Base-by-base conservation (phyloP, 495 filamentous ascomycete species). In the Xylaria sp. region DNA sequence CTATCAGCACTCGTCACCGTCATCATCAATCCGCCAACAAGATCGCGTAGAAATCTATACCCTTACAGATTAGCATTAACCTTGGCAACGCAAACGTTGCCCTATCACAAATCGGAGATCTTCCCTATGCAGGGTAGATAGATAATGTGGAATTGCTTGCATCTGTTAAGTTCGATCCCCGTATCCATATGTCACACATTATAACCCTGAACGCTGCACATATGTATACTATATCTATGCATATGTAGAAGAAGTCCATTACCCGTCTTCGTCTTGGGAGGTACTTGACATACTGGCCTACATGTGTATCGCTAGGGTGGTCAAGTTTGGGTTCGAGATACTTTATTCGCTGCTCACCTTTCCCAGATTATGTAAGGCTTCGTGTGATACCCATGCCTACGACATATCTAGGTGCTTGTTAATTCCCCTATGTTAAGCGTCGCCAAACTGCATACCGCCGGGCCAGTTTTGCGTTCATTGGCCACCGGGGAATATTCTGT, bases 1-100 rank as follows among this genome's bases (percentile, higher is more conserved):
- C 55, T 58, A 17, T 14, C 31, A 35, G 55, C 55, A 58, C 31
- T 46, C 44, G 44, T 35, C 55, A n/a, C n/a, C n/a, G 31, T 58
- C 31, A 35, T 35, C 55, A 35, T 33, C 55, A 58, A 57, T 35
- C 53, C 15, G 29, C 29, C 26, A 17, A 17, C 53, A 35, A 58
- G 15, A 58, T 58, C 17, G 53, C 29, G 35, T 58, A 35, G 29
- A 15, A 35, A 21, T 58, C 29, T 35, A 4, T 4, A 46, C 44
- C 17, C 21, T 19, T 31, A 57, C 15, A 15, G 19, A 35, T 35
- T 58, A 58, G 53, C 53, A 58, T 7, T 11, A n/a, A 35, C 29
- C 29, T 35, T 58, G 29, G 53, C 55, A 59, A 35, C 11, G 19
- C 17, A 31, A 59, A 19, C 31, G 55, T 9, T 4, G 31, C 26